Base-by-base conservation (phyloP, 345 rosid genomes). In the Salix viminalis region DNA sequence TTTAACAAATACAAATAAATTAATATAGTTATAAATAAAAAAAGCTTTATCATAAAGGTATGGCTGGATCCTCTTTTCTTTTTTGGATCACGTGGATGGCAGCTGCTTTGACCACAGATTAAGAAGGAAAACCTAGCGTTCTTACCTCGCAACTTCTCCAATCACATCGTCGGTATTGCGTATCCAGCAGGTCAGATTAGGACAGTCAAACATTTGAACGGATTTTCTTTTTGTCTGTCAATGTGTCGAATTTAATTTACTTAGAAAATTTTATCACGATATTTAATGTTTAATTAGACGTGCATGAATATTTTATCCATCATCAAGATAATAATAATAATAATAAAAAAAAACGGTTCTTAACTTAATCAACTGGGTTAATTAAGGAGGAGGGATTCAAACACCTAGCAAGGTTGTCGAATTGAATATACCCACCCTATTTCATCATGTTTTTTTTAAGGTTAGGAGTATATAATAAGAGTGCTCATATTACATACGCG, bases 101-200 rank as follows among this genome's bases (percentile, higher is more conserved):
- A 50, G n/a, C 7, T 16, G 6, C 58, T 50, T 6, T 50, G 58
- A 50, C 58, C n/a, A 6, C n/a, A 5, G 2, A 44, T 44, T 44
- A 44, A 32, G 15, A 3, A 5, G 0, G 42, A 72, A 23, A 37
- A 39, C 24, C 23, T 12, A 19, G 41, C 7, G 4, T 16, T 30
- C n/a, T 30, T 70, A 26, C 72, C 32, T 56, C 1, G 73, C 74
- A 78, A n/a, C 73, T 72, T 67, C 73, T 18, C 12, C 10, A 28
- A 62, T 67, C 66, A 36, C 56, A 71, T 61, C 21, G 66, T 24
- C n/a, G 58, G n/a, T 50, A 18, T 16, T 0, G 58, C 58, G 58
- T 50, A 0, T 50, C 58, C 58, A 50, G 8, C 0, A 7, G 8
- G 58, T 18, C 58, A 1, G 58, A 50, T 50, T 16, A 18, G 16